Evolutionary conservation across 108 stramenopile genomes (phyloP).

Genomic region (Stephanodiscus triporus): DNA sequence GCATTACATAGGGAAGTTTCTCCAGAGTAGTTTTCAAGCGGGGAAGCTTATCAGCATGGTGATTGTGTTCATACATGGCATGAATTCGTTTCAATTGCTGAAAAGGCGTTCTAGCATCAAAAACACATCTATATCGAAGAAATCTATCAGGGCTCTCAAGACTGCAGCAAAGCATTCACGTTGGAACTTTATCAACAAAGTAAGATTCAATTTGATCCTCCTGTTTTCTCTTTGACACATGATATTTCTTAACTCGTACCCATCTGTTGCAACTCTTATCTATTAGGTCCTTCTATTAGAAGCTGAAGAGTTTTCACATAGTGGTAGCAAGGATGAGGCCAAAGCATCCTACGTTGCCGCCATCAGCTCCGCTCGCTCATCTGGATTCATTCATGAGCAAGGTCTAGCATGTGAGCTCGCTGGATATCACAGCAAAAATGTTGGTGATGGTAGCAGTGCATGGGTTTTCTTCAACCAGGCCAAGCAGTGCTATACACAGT

Average conservation of each 20-base stretch:
- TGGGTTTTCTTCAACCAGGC: conserved; percentile 2
- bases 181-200: conserved; percentile 11
- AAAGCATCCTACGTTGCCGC: conserved; percentile 8
- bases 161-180: not conserved
- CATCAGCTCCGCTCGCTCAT: conserved; percentile 12
- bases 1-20: conserved; percentile 8
- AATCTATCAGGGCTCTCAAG: not conserved
- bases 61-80: not conserved
- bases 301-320: conserved; percentile 14
- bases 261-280: not conserved
- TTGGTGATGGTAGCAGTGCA: conserved; percentile 14
- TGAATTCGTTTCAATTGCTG: conserved; percentile 3
- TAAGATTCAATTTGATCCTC: not conserved
- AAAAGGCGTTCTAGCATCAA: not conserved
- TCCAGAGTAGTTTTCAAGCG: not conserved
- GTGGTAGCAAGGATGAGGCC: conserved; percentile 8
- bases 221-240: not conserved
- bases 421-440: conserved; percentile 3
- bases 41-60: not conserved
- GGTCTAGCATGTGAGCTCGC: conserved; percentile 39
- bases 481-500: conserved; percentile 16
- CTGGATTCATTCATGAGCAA: conserved; percentile 25
- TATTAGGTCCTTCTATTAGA: conserved; percentile 7
- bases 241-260: not conserved
- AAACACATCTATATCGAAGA: not conserved